Percentiles rank a stretch among this genome's conserved stretches.
phyloP scores from a whole-genome alignment of 2,329 filamentous ascomycete species.

The Chaetomiaceae sp. region DNA sequence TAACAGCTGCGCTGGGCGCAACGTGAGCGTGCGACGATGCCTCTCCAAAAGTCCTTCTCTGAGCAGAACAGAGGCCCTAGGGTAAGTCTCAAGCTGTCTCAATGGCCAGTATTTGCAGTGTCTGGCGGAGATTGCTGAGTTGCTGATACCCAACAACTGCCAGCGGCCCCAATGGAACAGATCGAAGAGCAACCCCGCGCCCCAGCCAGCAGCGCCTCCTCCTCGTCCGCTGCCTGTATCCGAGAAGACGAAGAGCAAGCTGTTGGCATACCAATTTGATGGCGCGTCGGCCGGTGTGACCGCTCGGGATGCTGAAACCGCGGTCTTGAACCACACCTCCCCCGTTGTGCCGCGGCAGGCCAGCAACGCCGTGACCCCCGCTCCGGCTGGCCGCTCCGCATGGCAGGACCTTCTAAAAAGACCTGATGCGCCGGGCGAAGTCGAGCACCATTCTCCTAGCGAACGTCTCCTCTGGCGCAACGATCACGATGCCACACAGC shows the following conservation, averaged over 20 bases:
- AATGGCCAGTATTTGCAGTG: neutral
- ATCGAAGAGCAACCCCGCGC: slow-evolving; percentile 45
- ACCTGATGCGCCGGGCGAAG: slow-evolving; percentile 27
- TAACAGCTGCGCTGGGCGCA: slow-evolving; percentile 5
- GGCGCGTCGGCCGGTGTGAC: slow-evolving; percentile 23
- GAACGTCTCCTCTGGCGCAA: slow-evolving; percentile 58
- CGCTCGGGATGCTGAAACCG: slow-evolving; percentile 7
- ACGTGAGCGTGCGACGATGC: slow-evolving; percentile 4
- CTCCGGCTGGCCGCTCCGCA: slow-evolving; percentile 46
- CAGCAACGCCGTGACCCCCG: slow-evolving; percentile 40
- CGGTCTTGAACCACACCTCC: slow-evolving; percentile 4
- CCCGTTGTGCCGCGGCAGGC: slow-evolving; percentile 18
- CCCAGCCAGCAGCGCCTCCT: slow-evolving; percentile 28
- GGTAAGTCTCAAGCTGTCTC: slow-evolving; percentile 2
- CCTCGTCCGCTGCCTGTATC: slow-evolving; percentile 46
- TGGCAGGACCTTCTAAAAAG: slow-evolving; percentile 54
- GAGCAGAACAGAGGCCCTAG: slow-evolving; percentile 31
- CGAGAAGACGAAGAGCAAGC: slow-evolving; percentile 53
- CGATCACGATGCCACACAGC: slow-evolving; percentile 32
- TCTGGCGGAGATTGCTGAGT: neutral
- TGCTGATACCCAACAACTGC: slow-evolving; percentile 2
- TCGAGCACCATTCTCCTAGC: slow-evolving; percentile 49
- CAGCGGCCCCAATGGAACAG: slow-evolving; percentile 47
- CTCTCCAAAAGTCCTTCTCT: slow-evolving; percentile 31
- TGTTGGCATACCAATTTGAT: slow-evolving; percentile 52